Base-by-base conservation (phyloP, 176 grass and related monocot species). In the Metroxylon sagu region DNA sequence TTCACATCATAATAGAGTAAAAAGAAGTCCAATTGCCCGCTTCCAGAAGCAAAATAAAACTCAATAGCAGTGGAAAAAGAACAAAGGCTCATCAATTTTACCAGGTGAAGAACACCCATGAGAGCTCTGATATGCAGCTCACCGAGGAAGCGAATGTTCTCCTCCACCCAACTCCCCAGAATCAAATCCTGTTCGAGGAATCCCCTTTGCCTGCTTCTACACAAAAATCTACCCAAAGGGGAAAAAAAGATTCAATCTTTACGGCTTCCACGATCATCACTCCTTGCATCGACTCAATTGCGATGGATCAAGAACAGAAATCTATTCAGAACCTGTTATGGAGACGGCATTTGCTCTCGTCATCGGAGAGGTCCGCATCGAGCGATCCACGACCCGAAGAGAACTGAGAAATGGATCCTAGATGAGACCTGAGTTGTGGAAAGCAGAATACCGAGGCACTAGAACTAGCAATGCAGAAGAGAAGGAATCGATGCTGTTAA, bases 141-240 rank as follows among this genome's bases (percentile, higher is more conserved):
- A 50, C 88, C 87, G 81, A 97, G 71, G 77, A 53, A 60, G 60
- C 61, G 76, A 19, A 91, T 76, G 43, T 97, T 79, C 77, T 88
- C 83, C 77, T 91, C 87, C 1, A 97, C 93, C 84, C 93, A 97
- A 59, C 26, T 85, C 52, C 93, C 93, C 31, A 91, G 67, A 26
- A 91, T 78, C 66, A 91, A 78, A 76, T 97, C 93, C 56, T 91
- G 66, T 73, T 97, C 93, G 71, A 97, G 67, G 61, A 97, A 97
- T 0, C 93, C 93, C 18, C 93, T 77, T 80, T 91, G 84, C 58
- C 84, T 97, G 87, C 87, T 97, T 75, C 83, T 74, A 75, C 88
- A 97, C 69, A 97, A 50, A 54, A 97, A 65, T 60, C 93, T 97
- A 77, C 48, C 53, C 29, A 18, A 17, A 23, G 21, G 21, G 21